Base-by-base conservation (phyloP, 495 filamentous ascomycete genomes). In the Wilcoxina mikolae region DNA sequence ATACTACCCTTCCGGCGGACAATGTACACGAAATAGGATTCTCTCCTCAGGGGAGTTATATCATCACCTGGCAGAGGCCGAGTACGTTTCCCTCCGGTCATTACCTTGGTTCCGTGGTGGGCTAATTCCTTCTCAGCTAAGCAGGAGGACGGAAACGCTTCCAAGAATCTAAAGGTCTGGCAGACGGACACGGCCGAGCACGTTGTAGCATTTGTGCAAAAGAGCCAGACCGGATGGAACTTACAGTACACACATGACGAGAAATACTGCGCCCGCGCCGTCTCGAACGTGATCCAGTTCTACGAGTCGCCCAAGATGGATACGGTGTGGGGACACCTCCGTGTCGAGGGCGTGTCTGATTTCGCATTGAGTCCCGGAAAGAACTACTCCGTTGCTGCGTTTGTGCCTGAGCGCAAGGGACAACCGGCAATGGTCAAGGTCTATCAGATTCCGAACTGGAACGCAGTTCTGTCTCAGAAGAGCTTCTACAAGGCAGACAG, bases 401-500 rank as follows among this genome's bases (percentile, higher is more conserved):
- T 95, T 65, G 74, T 93, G 56, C 91, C 91, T 4, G 91, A 96
- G 69, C 84, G 85, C 67, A 98, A 96, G 81, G 88, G 90, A 41
- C 81, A 85, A 74, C 91, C 91, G 20, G 87, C 91, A 27, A 75
- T 85, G 2, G 87, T 96, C 65, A 95, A 94, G 71, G 84, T 95
- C 38, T 96, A 83, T 71, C 83, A 90, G 63, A 82, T 96, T 48
- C 91, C 91, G 17, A 76, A 85, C 57, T 95, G 95, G 68, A 74
- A 69, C 57, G 70, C 69, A 33, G 76, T 87, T 1, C 80, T 94
- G 20, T 95, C 93, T 10, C 87, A 95, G 69, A 96, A 95, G 82
- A 95, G 80, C 22, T 98, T 98, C 70, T 98, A 85, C 77, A 98
- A 98, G 73, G 91, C 87, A 54, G 91, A 98, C 71, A 95, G 95